Conservation (phyloP, 306 rosid genomes). For the Medicago truncatula region DNA sequence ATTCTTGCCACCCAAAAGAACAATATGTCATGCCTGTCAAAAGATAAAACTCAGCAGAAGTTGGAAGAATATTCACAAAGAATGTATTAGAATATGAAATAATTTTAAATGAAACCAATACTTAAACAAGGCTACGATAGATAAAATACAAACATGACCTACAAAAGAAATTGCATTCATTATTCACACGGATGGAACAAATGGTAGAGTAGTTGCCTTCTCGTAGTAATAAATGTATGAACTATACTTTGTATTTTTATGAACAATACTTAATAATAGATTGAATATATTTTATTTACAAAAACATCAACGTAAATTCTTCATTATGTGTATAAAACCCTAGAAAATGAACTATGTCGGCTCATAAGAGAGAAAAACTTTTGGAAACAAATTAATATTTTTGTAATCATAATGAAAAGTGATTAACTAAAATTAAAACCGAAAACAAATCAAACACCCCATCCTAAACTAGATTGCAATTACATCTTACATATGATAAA, state of each 20-base stretch:
- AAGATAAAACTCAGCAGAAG: constrained; percentile 40
- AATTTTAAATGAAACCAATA: neutral
- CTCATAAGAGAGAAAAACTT: neutral
- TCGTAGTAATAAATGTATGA: constrained; percentile 1
- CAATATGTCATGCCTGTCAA: constrained; percentile 90
- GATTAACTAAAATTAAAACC: neutral
- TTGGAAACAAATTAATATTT: neutral
- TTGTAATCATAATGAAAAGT: constrained; percentile 3
- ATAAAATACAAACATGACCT: neutral
- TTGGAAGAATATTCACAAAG: constrained; percentile 8
- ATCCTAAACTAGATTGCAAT: constrained; percentile 19
- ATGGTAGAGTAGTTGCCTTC: neutral
- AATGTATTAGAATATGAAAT: constrained; percentile 14
- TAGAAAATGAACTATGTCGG: neutral
- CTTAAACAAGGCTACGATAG: constrained; percentile 3
- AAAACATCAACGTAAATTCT: neutral
- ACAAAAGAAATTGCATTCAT: neutral
- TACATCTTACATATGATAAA: constrained; percentile 4
- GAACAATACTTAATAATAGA: constrained; percentile 1
- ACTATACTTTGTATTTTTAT: neutral
- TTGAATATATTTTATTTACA: neutral
- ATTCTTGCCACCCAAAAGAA: constrained; percentile 99
- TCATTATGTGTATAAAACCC: neutral
- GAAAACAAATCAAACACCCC: neutral
- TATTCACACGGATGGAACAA: constrained; percentile 6